phyloP scores from a whole-genome alignment of 805 yeast genomes.

The Cyberlindnera lachancei region DNA sequence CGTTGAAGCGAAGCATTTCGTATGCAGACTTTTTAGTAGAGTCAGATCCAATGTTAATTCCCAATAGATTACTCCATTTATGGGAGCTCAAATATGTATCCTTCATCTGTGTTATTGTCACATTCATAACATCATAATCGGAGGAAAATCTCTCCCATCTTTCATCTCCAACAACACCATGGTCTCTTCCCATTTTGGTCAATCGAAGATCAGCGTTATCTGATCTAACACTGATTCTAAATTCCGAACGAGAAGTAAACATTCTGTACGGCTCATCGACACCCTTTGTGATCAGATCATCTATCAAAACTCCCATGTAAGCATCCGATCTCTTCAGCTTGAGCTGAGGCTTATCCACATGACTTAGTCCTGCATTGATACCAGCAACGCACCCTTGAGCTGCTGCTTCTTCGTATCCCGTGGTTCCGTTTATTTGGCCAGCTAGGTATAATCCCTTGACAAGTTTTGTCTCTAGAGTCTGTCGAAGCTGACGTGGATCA shows the following conservation, averaged over 20 bases:
- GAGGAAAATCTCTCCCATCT: slow-evolving; percentile 43
- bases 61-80: slow-evolving; percentile 53
- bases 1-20: slow-evolving; percentile 58
- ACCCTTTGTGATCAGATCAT: slow-evolving; percentile 91
- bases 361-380: slow-evolving; percentile 76
- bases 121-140: slow-evolving; percentile 39
- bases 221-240: slow-evolving; percentile 79
- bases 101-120: slow-evolving; percentile 38
- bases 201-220: slow-evolving; percentile 90
- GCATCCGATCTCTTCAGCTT: slow-evolving; percentile 72
- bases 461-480: slow-evolving; percentile 73
- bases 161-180: slow-evolving; percentile 58
- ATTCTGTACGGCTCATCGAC: slow-evolving; percentile 95
- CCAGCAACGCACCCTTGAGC: slow-evolving; percentile 97
- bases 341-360: slow-evolving; percentile 35
- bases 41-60: slow-evolving; percentile 43
- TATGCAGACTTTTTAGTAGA: slow-evolving; percentile 55
- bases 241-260: slow-evolving; percentile 96
- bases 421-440: slow-evolving; percentile 97
- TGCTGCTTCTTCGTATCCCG: slow-evolving; percentile 98
- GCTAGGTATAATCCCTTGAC: slow-evolving; percentile 80
- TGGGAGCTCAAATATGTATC: slow-evolving; percentile 41
- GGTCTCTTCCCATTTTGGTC: slow-evolving; percentile 55
- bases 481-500: slow-evolving; percentile 80
- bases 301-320: slow-evolving; percentile 85